Conservation (phyloP, 2,329 filamentous ascomycete species). For the Calonectria montana region DNA sequence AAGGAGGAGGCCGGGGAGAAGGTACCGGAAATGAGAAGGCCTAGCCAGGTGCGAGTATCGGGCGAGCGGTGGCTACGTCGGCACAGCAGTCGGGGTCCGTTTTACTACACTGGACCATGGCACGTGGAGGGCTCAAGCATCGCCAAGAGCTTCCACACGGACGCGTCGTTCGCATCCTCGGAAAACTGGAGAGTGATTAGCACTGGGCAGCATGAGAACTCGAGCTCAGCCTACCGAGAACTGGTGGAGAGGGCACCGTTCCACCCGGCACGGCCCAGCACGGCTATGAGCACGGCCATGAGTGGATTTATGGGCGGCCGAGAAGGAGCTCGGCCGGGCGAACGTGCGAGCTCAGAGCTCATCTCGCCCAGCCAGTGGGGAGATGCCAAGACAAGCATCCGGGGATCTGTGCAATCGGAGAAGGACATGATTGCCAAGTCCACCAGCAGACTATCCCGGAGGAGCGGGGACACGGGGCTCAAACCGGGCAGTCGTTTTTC, state of each 20-base stretch:
- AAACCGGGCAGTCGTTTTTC: slow-evolving; percentile 24
- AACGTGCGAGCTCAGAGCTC: slow-evolving; percentile 36
- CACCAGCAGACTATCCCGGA: slow-evolving; percentile 6
- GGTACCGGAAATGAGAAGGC: slow-evolving; percentile 37
- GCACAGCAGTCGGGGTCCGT: slow-evolving; percentile 28
- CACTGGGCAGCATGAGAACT: slow-evolving; percentile 38
- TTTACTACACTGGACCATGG: slow-evolving; percentile 22
- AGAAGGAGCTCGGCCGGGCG: slow-evolving; percentile 34
- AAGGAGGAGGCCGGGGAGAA: slow-evolving; percentile 38
- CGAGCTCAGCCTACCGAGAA: slow-evolving; percentile 48
- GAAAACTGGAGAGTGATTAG: slow-evolving; percentile 52
- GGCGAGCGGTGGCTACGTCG: slow-evolving; percentile 35
- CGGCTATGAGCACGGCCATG: slow-evolving; percentile 29
- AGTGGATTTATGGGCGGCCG: slow-evolving; percentile 16
- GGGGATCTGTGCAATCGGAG: slow-evolving; percentile 32
- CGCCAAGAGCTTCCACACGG: slow-evolving; percentile 40
- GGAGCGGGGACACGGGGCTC: slow-evolving; percentile 1
- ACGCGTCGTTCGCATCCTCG: slow-evolving; percentile 49
- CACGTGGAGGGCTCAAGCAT: slow-evolving; percentile 38
- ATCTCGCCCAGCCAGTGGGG: slow-evolving; percentile 43
- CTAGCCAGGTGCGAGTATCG: slow-evolving; percentile 37
- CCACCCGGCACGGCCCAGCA: slow-evolving; percentile 50
- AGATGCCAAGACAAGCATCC: slow-evolving; percentile 33
- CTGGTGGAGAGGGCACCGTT: slow-evolving; percentile 50
- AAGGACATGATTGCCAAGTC: slow-evolving; percentile 26